These are phyloP conservation scores for Gautieria morchelliformis DNA, from an alignment of 768 basidiomycete genomes.

Conservation along the genomic window DNA sequence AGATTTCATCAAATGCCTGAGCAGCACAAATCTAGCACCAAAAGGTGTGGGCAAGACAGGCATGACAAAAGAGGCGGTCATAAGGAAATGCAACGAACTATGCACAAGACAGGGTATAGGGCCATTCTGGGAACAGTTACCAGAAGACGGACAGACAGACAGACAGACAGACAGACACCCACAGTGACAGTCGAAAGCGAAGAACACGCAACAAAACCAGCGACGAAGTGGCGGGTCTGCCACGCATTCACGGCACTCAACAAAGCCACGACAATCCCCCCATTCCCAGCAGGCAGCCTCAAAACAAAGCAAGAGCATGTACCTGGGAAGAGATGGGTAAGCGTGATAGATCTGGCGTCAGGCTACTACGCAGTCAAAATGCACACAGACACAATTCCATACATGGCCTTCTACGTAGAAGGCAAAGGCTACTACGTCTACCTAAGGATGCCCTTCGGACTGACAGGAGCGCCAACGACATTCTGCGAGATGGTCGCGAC, in stretches of 20 bases:
- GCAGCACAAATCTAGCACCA: constrained; percentile 27
- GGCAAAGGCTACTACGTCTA: constrained; percentile 25
- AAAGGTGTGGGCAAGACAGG: constrained; percentile 20
- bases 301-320: constrained; percentile 27
- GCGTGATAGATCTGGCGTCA: constrained; percentile 28
- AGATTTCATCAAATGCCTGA: constrained; percentile 26
- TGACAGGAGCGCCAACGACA: constrained; percentile 28
- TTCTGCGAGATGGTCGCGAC: constrained; percentile 19
- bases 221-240: constrained; percentile 27
- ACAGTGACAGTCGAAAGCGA: neutral
- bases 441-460: constrained; percentile 30
- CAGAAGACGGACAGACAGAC: neutral
- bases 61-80: constrained; percentile 16
- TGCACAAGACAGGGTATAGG: constrained; percentile 20
- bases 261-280: constrained; percentile 10
- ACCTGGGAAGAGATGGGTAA: constrained; percentile 26
- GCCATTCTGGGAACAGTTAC: neutral
- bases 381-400: constrained; percentile 1
- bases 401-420: constrained; percentile 24
- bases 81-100: constrained; percentile 21
- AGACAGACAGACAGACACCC: neutral
- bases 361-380: constrained; percentile 24
- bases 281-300: constrained; percentile 26
- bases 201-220: no score
- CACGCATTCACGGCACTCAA: constrained; percentile 29